A percentile compares a stretch with the other conserved stretches of the same genome.
phyloP scores from a whole-genome alignment of 768 basidiomycete species.

The Suillus americanus region DNA sequence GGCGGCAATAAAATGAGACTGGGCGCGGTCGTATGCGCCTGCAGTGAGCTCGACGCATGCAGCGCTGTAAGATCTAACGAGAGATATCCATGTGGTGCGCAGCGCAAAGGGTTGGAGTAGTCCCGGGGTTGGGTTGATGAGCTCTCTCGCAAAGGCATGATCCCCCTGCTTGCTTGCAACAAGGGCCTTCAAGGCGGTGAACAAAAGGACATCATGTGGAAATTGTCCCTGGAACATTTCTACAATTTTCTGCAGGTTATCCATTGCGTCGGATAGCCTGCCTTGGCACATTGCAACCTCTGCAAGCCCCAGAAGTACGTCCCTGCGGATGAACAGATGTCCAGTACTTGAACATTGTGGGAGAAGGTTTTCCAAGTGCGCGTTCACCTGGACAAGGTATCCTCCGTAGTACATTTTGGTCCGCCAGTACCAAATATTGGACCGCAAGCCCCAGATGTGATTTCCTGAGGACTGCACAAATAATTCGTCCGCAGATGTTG shows the following conservation, averaged over 20 bases:
- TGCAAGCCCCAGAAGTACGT: background rate
- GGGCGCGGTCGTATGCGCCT: background rate
- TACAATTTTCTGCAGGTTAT: background rate
- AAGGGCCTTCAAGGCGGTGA: background rate
- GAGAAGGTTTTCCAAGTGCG: background rate
- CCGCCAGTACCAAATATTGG: background rate
- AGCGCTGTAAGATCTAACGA: background rate
- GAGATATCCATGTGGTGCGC: background rate
- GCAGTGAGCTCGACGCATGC: background rate
- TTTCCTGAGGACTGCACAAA: background rate
- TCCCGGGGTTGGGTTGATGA: background rate
- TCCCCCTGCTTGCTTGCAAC: background rate
- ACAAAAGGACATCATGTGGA: background rate
- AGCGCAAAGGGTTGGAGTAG: background rate
- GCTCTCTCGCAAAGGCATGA: background rate
- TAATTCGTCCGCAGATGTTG: background rate
- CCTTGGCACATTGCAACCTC: background rate
- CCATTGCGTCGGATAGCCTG: background rate
- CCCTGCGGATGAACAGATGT: background rate
- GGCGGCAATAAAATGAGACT: background rate
- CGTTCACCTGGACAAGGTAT: background rate
- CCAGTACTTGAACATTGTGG: background rate
- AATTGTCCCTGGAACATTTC: background rate
- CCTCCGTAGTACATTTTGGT: background rate
- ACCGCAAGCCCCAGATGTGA: background rate